Evolutionary conservation across 106 monocot species (phyloP).

Genomic region (Apostasia ramifera): DNA sequence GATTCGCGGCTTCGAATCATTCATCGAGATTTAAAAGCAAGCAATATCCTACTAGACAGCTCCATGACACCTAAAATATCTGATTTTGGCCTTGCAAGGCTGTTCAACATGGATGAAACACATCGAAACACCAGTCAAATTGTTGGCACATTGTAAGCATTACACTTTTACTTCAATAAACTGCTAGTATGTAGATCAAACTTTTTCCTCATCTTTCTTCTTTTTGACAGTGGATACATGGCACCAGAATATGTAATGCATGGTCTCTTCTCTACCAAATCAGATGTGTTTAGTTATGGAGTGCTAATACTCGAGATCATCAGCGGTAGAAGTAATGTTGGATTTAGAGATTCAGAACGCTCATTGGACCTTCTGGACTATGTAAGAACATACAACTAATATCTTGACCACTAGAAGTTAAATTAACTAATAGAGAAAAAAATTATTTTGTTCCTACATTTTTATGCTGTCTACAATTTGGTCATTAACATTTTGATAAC

Average conservation of each 20-base stretch:
- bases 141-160: conserved; percentile 3
- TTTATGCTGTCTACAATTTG: neutral
- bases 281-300: neutral
- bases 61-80: conserved; percentile 3
- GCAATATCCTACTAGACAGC: conserved; percentile 4
- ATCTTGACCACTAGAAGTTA: no score
- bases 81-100: neutral
- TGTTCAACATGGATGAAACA: neutral
- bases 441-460: neutral
- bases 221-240: neutral
- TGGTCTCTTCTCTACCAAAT: neutral
- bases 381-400: no score
- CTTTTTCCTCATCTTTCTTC: neutral
- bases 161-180: neutral
- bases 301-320: neutral
- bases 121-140: neutral
- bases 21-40: conserved; percentile 2
- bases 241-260: neutral
- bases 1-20: conserved; percentile 4
- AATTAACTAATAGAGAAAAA: neutral
- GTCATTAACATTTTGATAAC: no score
- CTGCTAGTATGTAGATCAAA: no score
- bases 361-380: no score
- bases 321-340: neutral
- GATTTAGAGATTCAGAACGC: neutral